Evolutionary conservation across 192 early-diverging fungal species (phyloP), one percentile per base, ranked within the genome.

Genomic region (Backusella sp.): DNA sequence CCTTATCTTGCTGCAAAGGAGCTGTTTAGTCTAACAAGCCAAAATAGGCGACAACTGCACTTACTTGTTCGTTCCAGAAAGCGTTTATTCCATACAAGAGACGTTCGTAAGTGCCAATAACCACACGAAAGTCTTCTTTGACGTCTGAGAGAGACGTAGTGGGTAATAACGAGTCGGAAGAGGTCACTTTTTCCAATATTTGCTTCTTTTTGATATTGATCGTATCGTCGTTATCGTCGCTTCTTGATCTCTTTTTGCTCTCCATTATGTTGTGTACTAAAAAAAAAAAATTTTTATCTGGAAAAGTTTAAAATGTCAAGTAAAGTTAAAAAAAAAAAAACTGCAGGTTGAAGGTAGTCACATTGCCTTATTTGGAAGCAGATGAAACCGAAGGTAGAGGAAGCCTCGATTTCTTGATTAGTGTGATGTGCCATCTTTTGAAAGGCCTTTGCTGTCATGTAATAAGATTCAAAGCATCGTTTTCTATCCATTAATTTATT

Each of bases 101-200:
- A 15, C 97, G 91, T 82, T 99, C 98, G 81, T 99, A 99, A 32
- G 96, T 96, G 72, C 98, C 98, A 8, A 88, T 89, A 71, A 92
- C 79, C 53, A 92, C 87, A 72, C 91, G 78, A 65, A 92, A 90
- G 71, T 87, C 85, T 73, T 86, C 85, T 32, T 73, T 30, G n/a
- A 49, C 17, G 15, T 71, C 21, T 30, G 46, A 49, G 28, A 49
- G 15, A 6, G 70, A 11, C 1, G 41, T 26, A 32, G 42, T 71
- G 41, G 70, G 70, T 71, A 71, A 71, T 19, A 71, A 23, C 9
- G 68, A 69, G 36, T 69, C 23, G 23, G 68, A n/a, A 37, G 35
- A 7, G 39, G 35, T 23, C n/a, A 69, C 8, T 14, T 21, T 39
- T 12, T 69, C 68, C n/a, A 69, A 69, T 0, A 69, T 69, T 23